Percentiles rank a stretch among this genome's conserved stretches.
Evolutionary conservation across 2,329 filamentous ascomycete species (phyloP).

Genomic region (Paradendryphiella salina): DNA sequence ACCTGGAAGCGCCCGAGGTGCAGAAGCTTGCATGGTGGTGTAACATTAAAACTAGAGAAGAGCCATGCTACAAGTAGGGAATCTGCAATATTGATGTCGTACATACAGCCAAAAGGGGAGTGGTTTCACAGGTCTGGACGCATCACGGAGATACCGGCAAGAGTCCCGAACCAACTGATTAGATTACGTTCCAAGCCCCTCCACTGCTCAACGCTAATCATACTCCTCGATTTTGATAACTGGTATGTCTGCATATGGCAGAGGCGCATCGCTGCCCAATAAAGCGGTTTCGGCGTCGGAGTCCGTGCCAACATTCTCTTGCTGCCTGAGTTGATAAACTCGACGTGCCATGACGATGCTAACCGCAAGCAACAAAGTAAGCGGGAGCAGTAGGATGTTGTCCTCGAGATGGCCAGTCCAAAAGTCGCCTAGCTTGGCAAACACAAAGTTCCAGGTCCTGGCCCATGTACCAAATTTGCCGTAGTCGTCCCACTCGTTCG

Average conservation of each 20-base stretch:
- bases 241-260: slow-evolving; percentile 27
- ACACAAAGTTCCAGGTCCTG: slow-evolving; percentile 19
- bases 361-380: slow-evolving; percentile 18
- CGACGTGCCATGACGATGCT: slow-evolving; percentile 19
- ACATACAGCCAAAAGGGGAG: slow-evolving; percentile 11
- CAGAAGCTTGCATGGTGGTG: slow-evolving; percentile 1
- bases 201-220: slow-evolving; percentile 18
- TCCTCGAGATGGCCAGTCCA: slow-evolving; percentile 15
- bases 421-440: slow-evolving; percentile 13
- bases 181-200: slow-evolving; percentile 15
- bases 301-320: slow-evolving; percentile 8
- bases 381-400: slow-evolving; percentile 20
- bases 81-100: slow-evolving; percentile 4
- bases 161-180: slow-evolving; percentile 10
- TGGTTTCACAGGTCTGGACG: slow-evolving; percentile 1
- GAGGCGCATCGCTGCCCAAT: slow-evolving; percentile 20
- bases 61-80: neutral
- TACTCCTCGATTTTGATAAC: slow-evolving; percentile 28
- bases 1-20: slow-evolving; percentile 7
- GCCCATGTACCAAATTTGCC: slow-evolving; percentile 33
- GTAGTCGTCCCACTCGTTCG: slow-evolving; percentile 37
- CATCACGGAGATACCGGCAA: slow-evolving; percentile 13
- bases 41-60: slow-evolving; percentile 1
- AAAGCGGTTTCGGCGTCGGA: slow-evolving; percentile 28
- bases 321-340: slow-evolving; percentile 13